Percentiles rank a stretch among this genome's conserved stretches.
Conservation (phyloP, 1,284 basidiomycete species). For the Puccinia triticina region DNA sequence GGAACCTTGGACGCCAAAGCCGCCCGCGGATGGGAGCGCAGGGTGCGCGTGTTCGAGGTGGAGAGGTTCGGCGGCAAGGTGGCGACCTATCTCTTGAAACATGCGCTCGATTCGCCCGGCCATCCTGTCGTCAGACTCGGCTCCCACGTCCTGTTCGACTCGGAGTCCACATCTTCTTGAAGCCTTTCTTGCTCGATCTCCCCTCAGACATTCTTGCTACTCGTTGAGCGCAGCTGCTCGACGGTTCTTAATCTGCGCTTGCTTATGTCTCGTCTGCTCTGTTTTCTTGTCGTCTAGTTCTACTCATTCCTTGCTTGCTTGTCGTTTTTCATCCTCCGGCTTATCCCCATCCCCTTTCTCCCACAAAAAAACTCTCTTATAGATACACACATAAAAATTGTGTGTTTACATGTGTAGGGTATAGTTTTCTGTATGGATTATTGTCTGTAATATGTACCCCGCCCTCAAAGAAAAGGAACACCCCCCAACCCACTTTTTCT, state of each 20-base stretch:
- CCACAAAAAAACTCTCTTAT: too few relatives aligned
- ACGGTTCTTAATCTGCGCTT: too few relatives aligned
- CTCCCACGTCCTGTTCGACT: not conserved
- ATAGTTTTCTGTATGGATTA: too few relatives aligned
- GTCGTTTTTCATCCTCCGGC: too few relatives aligned
- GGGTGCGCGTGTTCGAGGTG: slow-evolving; percentile 37
- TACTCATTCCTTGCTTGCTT: too few relatives aligned
- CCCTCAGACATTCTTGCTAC: not conserved
- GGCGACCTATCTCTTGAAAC: slow-evolving; percentile 20
- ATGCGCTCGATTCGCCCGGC: not conserved
- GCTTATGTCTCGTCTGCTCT: not conserved
- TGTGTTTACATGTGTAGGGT: too few relatives aligned
- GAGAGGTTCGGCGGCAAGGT: slow-evolving; percentile 31
- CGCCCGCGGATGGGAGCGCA: not conserved
- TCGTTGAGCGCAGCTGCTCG: not conserved
- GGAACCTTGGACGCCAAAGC: not conserved
- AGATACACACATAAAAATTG: too few relatives aligned
- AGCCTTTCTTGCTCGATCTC: not conserved
- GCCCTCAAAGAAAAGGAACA: too few relatives aligned
- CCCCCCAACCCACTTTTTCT: too few relatives aligned
- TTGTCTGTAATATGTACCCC: too few relatives aligned
- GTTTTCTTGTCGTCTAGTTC: too few relatives aligned
- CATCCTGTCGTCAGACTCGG: not conserved
- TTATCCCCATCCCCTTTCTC: too few relatives aligned
- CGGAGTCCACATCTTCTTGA: not conserved